phyloP scores from a whole-genome alignment of 768 basidiomycete genomes.

The Asterophora parasitica region DNA sequence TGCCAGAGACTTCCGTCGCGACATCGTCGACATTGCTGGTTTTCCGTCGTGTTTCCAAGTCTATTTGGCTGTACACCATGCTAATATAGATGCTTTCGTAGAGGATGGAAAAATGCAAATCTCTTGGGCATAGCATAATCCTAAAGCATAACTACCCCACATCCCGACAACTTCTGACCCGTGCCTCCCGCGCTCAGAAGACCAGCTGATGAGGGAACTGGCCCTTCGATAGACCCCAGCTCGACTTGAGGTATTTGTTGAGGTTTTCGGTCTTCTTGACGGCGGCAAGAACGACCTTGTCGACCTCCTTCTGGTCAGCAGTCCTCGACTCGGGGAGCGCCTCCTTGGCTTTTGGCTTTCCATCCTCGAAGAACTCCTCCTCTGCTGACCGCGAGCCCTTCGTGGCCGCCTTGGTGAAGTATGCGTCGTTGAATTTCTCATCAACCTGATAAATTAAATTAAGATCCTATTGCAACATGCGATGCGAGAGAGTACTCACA shows the following conservation, averaged over 20 bases:
- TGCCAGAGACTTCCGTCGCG: too few relatives aligned
- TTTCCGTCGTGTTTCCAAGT: background rate
- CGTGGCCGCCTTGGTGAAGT: constrained; percentile 78
- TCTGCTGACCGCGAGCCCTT: constrained; percentile 80
- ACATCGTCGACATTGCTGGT: background rate
- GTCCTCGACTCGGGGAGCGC: constrained; percentile 83
- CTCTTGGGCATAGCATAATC: constrained; percentile 32
- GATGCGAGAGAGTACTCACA: constrained; percentile 40
- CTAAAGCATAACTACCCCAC: constrained; percentile 17
- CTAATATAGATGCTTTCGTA: constrained; percentile 27
- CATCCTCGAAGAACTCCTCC: constrained; percentile 94
- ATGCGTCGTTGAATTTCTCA: constrained; percentile 89
- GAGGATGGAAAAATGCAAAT: constrained; percentile 28
- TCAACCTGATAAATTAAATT: constrained; percentile 50
- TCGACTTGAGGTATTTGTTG: constrained; percentile 87
- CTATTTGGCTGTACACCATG: constrained; percentile 5
- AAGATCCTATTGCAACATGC: background rate
- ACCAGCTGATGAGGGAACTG: constrained; percentile 94
- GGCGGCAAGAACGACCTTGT: constrained; percentile 72
- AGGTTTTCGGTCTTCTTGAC: constrained; percentile 91
- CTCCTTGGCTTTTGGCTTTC: constrained; percentile 87
- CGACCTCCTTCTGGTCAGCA: constrained; percentile 86
- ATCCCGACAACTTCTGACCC: constrained; percentile 14
- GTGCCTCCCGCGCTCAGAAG: constrained; percentile 52
- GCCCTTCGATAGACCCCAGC: constrained; percentile 93